Base-by-base conservation (phyloP, 1,284 basidiomycete genomes). In the Malassezia slooffiae region DNA sequence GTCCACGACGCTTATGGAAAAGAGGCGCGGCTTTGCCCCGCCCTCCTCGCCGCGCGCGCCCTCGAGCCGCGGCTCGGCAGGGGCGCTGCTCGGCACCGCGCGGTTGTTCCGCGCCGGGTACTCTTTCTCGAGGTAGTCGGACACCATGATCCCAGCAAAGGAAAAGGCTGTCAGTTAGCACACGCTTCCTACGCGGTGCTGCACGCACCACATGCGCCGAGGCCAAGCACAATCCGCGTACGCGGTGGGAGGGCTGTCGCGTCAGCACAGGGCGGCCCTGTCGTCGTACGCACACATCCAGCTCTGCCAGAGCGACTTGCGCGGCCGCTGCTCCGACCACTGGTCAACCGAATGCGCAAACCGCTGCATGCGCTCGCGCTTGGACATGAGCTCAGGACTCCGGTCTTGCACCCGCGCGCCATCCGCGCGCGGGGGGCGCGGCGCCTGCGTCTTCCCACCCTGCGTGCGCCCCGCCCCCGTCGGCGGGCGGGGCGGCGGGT, bases 1-100 rank as follows among this genome's bases (percentile, higher is more conserved):
- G 35, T 47, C 45, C 7, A 47, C 45, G 5, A 47, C 39, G 12
- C 45, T 47, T 17, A 47, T 47, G 17, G 45, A 47, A 23, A 47
- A 47, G 29, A 47, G 22, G 3, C 35, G 33, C n/a, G 45, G 45
- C 39, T 19, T n/a, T n/a, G n/a, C n/a, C n/a, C n/a, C n/a, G n/a
- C n/a, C n/a, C 11, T 16, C 7, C 22, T 31, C 30, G 11, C 33
- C 38, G 29, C 31, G 15, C 5, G 24, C 28, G 28, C n/a, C 28
- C 7, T 13, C 28, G 28, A 29, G 28, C 28, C n/a, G 28, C 28
- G 28, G 28, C 28, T 7, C 6, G 28, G n/a, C 28, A 29, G 5
- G 6, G 22, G n/a, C 15, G 15, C 23, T n/a, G 16, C 23, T 13
- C 12, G 28, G 10, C 19, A 13, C 32, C 11, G 8, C 4, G 17